Percentiles rank a stretch among this genome's conserved stretches.
These are phyloP conservation scores for Apiospora aurea DNA, from an alignment of 2,329 filamentous ascomycete genomes.

Conservation along the genomic window DNA sequence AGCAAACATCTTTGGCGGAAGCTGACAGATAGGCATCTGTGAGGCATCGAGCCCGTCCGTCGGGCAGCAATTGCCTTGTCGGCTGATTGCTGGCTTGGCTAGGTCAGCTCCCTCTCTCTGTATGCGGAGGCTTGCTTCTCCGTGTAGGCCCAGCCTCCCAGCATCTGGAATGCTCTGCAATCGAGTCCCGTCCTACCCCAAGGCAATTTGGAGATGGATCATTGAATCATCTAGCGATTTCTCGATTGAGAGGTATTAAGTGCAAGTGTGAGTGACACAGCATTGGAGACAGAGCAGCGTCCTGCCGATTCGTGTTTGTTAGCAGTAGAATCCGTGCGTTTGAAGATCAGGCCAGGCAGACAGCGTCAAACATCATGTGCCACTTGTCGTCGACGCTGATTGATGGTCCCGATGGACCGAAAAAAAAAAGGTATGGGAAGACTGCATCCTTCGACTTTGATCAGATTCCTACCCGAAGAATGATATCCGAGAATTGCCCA, in stretches of 20 bases:
- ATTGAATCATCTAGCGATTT: neutral
- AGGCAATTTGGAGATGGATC: neutral
- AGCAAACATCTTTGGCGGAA: conserved; percentile 9
- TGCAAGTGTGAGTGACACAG: neutral
- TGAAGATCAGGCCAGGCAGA: neutral
- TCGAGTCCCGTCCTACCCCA: neutral
- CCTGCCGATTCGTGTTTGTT: neutral
- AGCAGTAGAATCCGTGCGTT: neutral
- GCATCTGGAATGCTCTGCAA: neutral
- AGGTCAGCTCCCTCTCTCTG: neutral
- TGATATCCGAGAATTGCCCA: neutral
- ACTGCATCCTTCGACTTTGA: neutral
- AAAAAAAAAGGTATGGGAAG: neutral
- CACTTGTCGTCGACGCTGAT: neutral
- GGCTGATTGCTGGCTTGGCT: neutral
- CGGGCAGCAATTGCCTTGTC: conserved; percentile 4
- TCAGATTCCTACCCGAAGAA: neutral
- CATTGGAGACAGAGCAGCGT: neutral
- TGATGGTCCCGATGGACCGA: neutral
- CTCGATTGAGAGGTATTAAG: neutral
- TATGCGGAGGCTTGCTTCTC: conserved; percentile 3
- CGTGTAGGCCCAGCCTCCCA: neutral
- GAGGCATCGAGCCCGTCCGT: neutral
- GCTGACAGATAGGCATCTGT: neutral
- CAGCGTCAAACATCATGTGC: neutral